These are phyloP conservation scores for Cladosporium austrohemisphaericum DNA, from an alignment of 2,329 filamentous ascomycete species.

Conservation along the genomic window DNA sequence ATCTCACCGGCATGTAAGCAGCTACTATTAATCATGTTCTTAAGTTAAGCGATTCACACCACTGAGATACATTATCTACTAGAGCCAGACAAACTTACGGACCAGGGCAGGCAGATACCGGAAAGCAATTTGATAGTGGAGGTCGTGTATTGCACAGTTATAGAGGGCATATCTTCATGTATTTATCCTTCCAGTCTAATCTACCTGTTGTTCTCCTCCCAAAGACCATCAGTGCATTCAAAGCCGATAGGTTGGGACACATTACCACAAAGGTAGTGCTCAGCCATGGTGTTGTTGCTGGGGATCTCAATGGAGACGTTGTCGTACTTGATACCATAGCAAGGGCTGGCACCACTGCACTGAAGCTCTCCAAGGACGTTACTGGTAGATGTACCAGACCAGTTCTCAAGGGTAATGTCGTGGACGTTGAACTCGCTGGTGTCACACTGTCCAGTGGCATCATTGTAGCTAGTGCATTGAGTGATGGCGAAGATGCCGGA, in stretches of 20 bases:
- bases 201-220: slow-evolving; percentile 18
- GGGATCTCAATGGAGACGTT: slow-evolving; percentile 14
- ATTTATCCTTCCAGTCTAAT: too few species aligned
- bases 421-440: slow-evolving; percentile 38
- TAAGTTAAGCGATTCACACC: too few species aligned
- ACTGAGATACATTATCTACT: too few species aligned
- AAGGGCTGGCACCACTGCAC: slow-evolving; percentile 28
- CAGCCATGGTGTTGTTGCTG: slow-evolving; percentile 19
- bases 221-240: slow-evolving; percentile 24
- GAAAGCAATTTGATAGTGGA: too few species aligned
- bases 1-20: too few species aligned
- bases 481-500: slow-evolving; percentile 26
- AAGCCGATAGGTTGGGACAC: slow-evolving; percentile 23
- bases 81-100: too few species aligned
- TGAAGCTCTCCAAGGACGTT: slow-evolving; percentile 26
- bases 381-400: slow-evolving; percentile 29
- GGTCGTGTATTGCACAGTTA: too few species aligned
- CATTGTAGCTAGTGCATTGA: slow-evolving; percentile 28
- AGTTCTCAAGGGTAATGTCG: slow-evolving; percentile 31
- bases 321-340: slow-evolving; percentile 22
- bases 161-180: too few species aligned
- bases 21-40: too few species aligned
- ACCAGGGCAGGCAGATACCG: too few species aligned
- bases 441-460: slow-evolving; percentile 25
- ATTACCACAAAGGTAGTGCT: slow-evolving; percentile 26